Evolutionary conservation across 1,139 yeast genomes (phyloP).

Genomic region (Lodderomyces pseudojiufengensis): DNA sequence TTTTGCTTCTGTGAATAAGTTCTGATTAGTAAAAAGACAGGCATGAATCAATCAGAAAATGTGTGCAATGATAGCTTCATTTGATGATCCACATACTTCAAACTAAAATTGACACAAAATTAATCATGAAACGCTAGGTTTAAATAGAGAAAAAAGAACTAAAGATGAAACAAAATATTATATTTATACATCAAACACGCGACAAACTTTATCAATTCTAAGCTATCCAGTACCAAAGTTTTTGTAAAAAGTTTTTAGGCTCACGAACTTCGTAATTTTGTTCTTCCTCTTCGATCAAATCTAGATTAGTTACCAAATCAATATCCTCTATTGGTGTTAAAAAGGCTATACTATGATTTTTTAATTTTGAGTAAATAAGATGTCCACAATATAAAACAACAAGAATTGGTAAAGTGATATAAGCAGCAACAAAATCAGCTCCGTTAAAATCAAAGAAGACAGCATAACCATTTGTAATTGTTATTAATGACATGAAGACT

Average conservation of each 20-base stretch:
- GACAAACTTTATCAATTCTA: too few relatives aligned
- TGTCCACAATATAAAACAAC: conserved; percentile 45
- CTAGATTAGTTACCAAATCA: conserved; percentile 46
- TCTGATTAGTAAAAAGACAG: too few relatives aligned
- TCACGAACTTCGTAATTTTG: conserved; percentile 21
- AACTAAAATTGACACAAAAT: neutral
- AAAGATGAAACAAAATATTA: too few relatives aligned
- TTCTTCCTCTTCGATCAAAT: conserved; percentile 39
- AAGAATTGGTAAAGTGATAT: conserved; percentile 57
- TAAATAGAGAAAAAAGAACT: too few relatives aligned
- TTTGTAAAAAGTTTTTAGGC: conserved; percentile 33
- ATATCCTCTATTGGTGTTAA: conserved; percentile 40
- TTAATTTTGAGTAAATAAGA: conserved; percentile 26
- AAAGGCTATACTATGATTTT: conserved; percentile 30
- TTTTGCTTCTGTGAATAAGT: too few relatives aligned
- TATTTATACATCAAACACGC: too few relatives aligned
- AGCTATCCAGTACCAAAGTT: conserved; percentile 40
- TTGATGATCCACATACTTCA: too few relatives aligned
- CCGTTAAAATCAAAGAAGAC: conserved; percentile 52
- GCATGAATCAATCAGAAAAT: too few relatives aligned
- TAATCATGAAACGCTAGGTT: too few relatives aligned
- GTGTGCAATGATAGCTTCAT: too few relatives aligned
- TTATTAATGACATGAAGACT: conserved; percentile 38
- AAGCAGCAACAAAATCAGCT: conserved; percentile 57
- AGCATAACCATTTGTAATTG: conserved; percentile 58